Evolutionary conservation across 208 protist species (phyloP).

Genomic region (Wallacemonas collosoma): DNA sequence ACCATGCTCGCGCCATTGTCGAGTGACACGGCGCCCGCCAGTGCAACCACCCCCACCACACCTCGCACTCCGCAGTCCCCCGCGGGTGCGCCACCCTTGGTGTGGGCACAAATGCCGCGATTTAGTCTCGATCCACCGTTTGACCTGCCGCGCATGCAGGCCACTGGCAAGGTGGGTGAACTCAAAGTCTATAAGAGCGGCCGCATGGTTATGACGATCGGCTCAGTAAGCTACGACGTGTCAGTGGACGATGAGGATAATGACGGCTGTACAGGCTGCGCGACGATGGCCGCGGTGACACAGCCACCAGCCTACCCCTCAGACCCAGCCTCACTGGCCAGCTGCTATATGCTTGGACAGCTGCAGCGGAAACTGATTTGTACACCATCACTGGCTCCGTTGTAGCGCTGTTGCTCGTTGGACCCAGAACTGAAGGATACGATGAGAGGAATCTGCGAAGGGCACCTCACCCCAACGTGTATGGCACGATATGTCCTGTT

Average conservation of each 20-base stretch:
- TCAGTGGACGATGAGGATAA: conserved; percentile 47
- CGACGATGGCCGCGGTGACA: conserved; percentile 51
- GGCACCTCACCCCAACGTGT: too few species aligned
- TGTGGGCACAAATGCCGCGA: conserved; percentile 84
- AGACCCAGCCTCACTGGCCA: conserved; percentile 32
- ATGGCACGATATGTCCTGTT: too few species aligned
- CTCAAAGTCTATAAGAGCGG: conserved; percentile 79
- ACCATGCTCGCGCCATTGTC: conserved; percentile 29
- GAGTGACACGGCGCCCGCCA: neutral
- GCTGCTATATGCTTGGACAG: conserved; percentile 71
- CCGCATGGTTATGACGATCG: conserved; percentile 79
- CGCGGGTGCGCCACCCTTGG: conserved; percentile 27
- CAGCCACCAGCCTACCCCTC: conserved; percentile 42
- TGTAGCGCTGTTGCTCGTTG: neutral
- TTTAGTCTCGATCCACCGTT: conserved; percentile 63
- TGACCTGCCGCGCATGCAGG: conserved; percentile 42
- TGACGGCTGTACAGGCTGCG: conserved; percentile 31
- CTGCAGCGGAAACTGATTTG: conserved; percentile 80
- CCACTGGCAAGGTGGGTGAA: conserved; percentile 73
- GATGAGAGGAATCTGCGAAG: too few species aligned
- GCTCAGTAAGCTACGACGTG: conserved; percentile 77
- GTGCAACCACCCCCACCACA: neutral
- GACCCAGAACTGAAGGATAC: too few species aligned
- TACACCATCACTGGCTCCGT: conserved; percentile 56
- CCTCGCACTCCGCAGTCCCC: conserved; percentile 2